Base-by-base conservation (phyloP, 2,329 filamentous ascomycete genomes). In the Aureobasidium sp. region DNA sequence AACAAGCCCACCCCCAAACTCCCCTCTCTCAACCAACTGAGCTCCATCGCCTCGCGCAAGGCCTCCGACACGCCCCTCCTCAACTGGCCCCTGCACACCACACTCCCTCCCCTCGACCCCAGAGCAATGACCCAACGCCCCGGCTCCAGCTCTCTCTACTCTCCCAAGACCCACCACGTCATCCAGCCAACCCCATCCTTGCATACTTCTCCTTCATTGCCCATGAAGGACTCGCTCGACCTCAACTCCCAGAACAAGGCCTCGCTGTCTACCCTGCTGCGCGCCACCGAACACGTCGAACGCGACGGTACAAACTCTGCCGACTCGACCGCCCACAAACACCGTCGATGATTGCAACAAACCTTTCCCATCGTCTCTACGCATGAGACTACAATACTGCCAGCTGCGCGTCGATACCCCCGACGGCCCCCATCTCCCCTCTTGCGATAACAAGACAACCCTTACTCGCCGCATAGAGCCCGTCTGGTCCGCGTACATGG, bases 11-110 rank as follows among this genome's bases (percentile, higher is more conserved):
- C 47, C 12, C 27, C 45, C 17, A 59, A 17, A n/a, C 36, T 59
- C 22, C 56, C 56, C 15, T 20, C 56, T 29, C 36, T 59, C 22
- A 59, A 20, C 25, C 31, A 48, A 25, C 5, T 49, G 5, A 31
- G 27, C 31, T 39, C 42, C 9, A 37, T 49, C 14, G 15, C 25
- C 12, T 14, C 56, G 2, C 56, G 41, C 7, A 59, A 59, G 14
- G 9, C 42, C 2, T 8, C 29, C 17, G 44, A 48, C 20, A 59
- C 37, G 2, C 47, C 57, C 41, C 37, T 61, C 8, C 37, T 61
- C n/a, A 61, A 61, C 20, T 61, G 57, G 57, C 57, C 57, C 11
- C n/a, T 61, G n/a, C 57, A 61, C 6, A 61, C 57, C 47, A 61
- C 47, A 7, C 37, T 61, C n/a, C 57, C 57, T 7, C 57, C 45